Percentiles rank a stretch among this genome's conserved stretches.
These are phyloP conservation scores for Tricholoma terreum DNA, from an alignment of 768 basidiomycete genomes.

Conservation along the genomic window DNA sequence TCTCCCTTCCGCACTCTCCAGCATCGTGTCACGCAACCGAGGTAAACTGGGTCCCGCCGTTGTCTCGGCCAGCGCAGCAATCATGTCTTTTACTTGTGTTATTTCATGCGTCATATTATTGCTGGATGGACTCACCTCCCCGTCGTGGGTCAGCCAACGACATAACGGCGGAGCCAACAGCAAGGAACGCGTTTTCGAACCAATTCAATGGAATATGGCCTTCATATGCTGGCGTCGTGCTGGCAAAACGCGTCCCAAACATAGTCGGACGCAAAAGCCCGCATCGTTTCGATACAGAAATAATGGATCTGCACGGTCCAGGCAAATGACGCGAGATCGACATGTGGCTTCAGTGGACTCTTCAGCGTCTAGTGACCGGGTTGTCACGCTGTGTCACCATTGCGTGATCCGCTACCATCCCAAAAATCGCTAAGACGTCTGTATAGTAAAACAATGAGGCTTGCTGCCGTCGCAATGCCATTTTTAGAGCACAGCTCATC, in stretches of 20 bases:
- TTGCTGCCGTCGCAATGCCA: not conserved
- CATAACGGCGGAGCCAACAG: slow-evolving; percentile 82
- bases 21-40: slow-evolving; percentile 72
- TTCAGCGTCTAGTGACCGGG: not conserved
- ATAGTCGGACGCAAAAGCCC: not conserved
- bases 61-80: slow-evolving; percentile 91
- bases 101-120: not conserved
- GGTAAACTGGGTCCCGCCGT: slow-evolving; percentile 81
- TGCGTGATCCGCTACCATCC: not conserved
- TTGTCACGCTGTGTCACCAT: not conserved
- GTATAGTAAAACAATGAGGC: not conserved
- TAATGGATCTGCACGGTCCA: not conserved
- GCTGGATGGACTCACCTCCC: slow-evolving; percentile 61
- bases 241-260: slow-evolving; percentile 13
- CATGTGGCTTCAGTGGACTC: not conserved
- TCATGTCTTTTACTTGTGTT: slow-evolving; percentile 65
- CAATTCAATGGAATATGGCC: slow-evolving; percentile 80
- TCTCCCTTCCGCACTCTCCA: slow-evolving; percentile 77
- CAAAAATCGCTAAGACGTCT: not conserved
- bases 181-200: slow-evolving; percentile 83
- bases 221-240: slow-evolving; percentile 55
- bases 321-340: not conserved
- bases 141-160: slow-evolving; percentile 77
- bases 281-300: not conserved
- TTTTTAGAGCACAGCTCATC: not conserved